Base-by-base conservation (phyloP, 345 rosid genomes). In the Salix purpurea region DNA sequence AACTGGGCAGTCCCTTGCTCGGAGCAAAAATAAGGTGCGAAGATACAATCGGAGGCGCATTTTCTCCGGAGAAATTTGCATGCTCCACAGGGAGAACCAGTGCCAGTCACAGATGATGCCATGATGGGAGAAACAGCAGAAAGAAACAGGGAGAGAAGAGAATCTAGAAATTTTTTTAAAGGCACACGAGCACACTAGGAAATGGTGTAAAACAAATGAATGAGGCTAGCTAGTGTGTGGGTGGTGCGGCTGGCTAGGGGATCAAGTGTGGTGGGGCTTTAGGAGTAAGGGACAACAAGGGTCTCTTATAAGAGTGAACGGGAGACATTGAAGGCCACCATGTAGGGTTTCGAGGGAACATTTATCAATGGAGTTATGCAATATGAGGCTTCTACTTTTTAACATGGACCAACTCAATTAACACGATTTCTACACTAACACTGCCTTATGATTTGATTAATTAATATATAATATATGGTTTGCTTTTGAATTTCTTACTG, bases 11-110 rank as follows among this genome's bases (percentile, higher is more conserved):
- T 86, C 1, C 96, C 96, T 78, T 88, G 92, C 30, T 91, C 93
- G 19, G 96, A 85, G 84, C 87, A 80, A 69, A 91, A 91, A 72
- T 91, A 90, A 2, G 96, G 96, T 1, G 96, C 96, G 60, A 91
- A 91, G 1, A 91, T 72, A 74, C 96, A 91, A 75, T 88, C 92
- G 23, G 87, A 69, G 0, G 92, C 88, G 23, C 96, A 91, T 86
- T 91, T 91, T 74, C 93, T 73, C 40, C 93, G 73, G 62, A 91
- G 88, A 67, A 91, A 91, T 84, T 91, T 91, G 91, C 96, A 91
- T 39, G 96, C 93, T 24, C 96, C 96, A 64, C 96, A 91, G 1
- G 96, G 96, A 58, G 93, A 89, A 26, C 88, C 85, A 0, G 77
- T 68, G 15, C 77, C 77, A 32, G 73, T 50, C 40, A 82, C 85